These are phyloP conservation scores for Aspergillus tubingensis DNA, from an alignment of 2,329 filamentous ascomycete genomes.

Conservation along the genomic window DNA sequence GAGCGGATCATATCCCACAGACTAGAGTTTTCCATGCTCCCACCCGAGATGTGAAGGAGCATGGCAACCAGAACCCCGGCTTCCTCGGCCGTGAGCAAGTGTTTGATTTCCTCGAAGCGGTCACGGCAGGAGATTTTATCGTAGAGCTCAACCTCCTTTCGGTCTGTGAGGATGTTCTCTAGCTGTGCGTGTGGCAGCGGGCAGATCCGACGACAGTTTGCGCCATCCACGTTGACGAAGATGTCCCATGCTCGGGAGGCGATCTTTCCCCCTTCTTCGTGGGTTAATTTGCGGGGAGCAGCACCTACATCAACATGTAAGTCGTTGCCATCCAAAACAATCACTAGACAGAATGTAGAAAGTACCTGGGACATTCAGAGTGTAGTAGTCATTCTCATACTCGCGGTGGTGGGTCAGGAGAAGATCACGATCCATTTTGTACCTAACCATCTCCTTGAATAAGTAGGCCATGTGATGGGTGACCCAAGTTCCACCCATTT, in stretches of 20 bases:
- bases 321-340: too few species aligned
- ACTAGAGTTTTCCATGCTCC: slow-evolving; percentile 25
- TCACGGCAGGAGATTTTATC: slow-evolving; percentile 28
- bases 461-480: slow-evolving; percentile 11
- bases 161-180: slow-evolving; percentile 18
- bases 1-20: slow-evolving; percentile 25
- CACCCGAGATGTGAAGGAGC: slow-evolving; percentile 30
- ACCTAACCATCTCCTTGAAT: slow-evolving; percentile 9
- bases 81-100: slow-evolving; percentile 33
- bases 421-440: slow-evolving; percentile 12
- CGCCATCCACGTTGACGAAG: slow-evolving; percentile 29
- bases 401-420: slow-evolving; percentile 1
- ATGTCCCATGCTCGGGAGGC: slow-evolving; percentile 25
- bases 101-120: slow-evolving; percentile 30
- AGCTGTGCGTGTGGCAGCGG: slow-evolving; percentile 23
- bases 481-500: slow-evolving; percentile 13
- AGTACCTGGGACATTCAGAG: slow-evolving; percentile 17
- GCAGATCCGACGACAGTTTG: slow-evolving; percentile 24
- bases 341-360: too few species aligned
- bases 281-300: slow-evolving; percentile 21
- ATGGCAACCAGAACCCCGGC: slow-evolving; percentile 26
- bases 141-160: slow-evolving; percentile 17
- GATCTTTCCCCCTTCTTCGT: slow-evolving; percentile 31
- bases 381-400: slow-evolving; percentile 16
- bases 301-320: background rate